A percentile compares a stretch with the other conserved stretches of the same genome.
These are phyloP conservation scores for Irineochytrium annulatum DNA, from an alignment of 192 early-diverging fungal genomes.

Conservation along the genomic window DNA sequence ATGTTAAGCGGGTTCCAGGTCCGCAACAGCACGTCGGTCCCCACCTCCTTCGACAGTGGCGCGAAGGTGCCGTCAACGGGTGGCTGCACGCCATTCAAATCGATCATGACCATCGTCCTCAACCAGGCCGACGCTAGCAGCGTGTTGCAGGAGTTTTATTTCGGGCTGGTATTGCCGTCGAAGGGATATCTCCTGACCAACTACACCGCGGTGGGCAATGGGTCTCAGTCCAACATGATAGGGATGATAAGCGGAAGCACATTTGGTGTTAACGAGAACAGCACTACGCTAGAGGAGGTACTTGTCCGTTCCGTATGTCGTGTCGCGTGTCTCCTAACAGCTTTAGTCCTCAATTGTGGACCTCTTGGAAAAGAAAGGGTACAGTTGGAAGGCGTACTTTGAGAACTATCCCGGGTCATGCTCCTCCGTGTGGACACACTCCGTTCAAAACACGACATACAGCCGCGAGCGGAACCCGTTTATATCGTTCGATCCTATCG, in stretches of 20 bases:
- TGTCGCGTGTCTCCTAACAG: background rate
- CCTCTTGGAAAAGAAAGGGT: constrained; percentile 13
- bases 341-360: constrained; percentile 16
- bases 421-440: background rate
- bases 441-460: background rate
- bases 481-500: constrained; percentile 35
- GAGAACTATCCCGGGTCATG: constrained; percentile 13
- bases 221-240: background rate
- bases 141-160: background rate
- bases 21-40: no score
- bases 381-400: constrained; percentile 21
- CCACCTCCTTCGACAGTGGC: no score
- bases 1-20: no score
- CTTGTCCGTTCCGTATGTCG: background rate
- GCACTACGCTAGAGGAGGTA: background rate
- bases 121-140: background rate
- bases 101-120: background rate
- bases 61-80: no score
- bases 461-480: constrained; percentile 39
- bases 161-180: background rate
- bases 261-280: background rate
- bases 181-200: background rate
- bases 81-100: no score
- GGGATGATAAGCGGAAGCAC: background rate
- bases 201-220: background rate